Evolutionary conservation across 441 rosid species (phyloP).

Genomic region (Populus hybrid): DNA sequence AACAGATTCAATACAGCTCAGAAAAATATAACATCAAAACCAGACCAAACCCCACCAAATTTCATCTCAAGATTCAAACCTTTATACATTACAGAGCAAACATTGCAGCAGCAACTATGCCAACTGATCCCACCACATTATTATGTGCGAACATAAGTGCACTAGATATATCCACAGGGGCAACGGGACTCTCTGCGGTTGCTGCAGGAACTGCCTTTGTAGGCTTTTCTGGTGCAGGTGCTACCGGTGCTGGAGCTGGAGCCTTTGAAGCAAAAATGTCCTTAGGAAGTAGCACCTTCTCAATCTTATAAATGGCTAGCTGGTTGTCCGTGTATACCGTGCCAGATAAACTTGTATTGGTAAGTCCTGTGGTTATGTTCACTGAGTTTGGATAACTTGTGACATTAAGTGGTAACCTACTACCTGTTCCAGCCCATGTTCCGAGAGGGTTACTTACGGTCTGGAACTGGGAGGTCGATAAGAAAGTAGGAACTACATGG

Average conservation of each 20-base stretch:
- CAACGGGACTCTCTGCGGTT: background rate
- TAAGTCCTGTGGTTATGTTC: background rate
- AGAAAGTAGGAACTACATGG: slow-evolving; percentile 55
- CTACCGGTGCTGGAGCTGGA: background rate
- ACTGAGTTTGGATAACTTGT: slow-evolving; percentile 32
- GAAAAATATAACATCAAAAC: background rate
- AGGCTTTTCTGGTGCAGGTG: slow-evolving; percentile 29
- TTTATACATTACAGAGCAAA: background rate
- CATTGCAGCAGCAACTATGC: background rate
- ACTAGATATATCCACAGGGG: background rate
- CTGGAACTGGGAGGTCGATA: slow-evolving; percentile 64
- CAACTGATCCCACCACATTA: background rate
- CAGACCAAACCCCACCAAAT: background rate
- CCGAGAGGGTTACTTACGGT: slow-evolving; percentile 70
- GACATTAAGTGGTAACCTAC: background rate
- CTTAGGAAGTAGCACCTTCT: background rate
- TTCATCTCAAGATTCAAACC: background rate
- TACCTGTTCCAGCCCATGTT: slow-evolving; percentile 26
- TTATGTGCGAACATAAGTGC: background rate
- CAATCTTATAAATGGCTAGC: background rate
- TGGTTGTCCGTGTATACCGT: background rate
- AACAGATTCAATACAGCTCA: background rate
- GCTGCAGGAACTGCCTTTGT: background rate
- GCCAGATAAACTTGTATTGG: background rate
- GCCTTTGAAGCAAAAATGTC: background rate